phyloP scores from a whole-genome alignment of 495 filamentous ascomycete species.

The Talaromyces nanjingensis region DNA sequence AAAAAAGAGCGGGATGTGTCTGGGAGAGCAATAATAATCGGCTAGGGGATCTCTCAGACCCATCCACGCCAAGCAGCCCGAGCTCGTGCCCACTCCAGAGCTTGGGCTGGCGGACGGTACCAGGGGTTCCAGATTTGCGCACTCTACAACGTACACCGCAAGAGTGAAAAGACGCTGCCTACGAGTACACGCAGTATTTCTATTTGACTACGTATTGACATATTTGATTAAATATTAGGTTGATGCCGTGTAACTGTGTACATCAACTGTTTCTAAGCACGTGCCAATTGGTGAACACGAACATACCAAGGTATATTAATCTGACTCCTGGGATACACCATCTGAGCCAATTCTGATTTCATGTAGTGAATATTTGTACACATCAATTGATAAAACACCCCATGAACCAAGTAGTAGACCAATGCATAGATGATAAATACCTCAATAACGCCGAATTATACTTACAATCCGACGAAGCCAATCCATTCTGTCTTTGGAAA shows the following conservation, averaged over 20 bases:
- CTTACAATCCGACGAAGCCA: neutral
- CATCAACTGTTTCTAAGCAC: neutral
- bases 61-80: neutral
- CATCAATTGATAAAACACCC: neutral
- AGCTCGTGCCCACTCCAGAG: constrained; percentile 1
- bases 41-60: neutral
- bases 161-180: neutral
- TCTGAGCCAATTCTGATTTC: neutral
- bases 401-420: neutral
- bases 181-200: neutral
- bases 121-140: neutral
- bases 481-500: neutral
- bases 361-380: neutral
- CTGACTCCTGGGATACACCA: neutral
- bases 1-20: constrained; percentile 5
- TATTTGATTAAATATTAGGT: too few relatives aligned
- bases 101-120: neutral
- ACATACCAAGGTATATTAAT: neutral
- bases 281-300: neutral
- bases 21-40: neutral
- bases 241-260: neutral
- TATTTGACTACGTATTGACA: neutral
- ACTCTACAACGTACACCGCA: neutral
- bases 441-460: neutral
- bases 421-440: neutral